These are phyloP conservation scores for Argentina anserina DNA, from an alignment of 306 rosid genomes.

Conservation along the genomic window DNA sequence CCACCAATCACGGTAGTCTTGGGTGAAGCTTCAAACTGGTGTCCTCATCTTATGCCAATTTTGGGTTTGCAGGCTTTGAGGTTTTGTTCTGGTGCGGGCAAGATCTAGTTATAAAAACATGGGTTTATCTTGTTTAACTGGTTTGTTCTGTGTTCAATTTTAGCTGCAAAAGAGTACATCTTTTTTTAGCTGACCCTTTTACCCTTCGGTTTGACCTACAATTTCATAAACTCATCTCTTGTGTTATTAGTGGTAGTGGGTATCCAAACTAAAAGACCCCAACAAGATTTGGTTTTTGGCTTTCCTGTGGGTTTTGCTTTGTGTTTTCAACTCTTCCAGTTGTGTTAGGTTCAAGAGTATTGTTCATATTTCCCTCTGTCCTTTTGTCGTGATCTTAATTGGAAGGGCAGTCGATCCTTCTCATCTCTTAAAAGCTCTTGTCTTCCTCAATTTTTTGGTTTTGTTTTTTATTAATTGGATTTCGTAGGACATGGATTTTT, in stretches of 20 bases:
- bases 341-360: not conserved
- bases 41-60: not conserved
- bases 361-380: not conserved
- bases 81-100: not conserved
- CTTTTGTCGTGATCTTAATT: slow-evolving; percentile 25
- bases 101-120: slow-evolving; percentile 3
- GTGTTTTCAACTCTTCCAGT: not conserved
- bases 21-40: not conserved
- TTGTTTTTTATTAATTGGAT: not conserved
- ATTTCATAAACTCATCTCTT: slow-evolving; percentile 2
- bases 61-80: not conserved
- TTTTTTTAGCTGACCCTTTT: slow-evolving; percentile 16
- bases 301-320: not conserved
- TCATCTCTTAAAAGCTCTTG: slow-evolving; percentile 13
- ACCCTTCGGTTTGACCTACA: slow-evolving; percentile 18
- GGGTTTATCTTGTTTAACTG: not conserved
- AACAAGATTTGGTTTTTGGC: not conserved
- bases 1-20: not conserved
- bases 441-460: not conserved
- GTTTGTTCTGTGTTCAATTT: not conserved
- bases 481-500: not conserved
- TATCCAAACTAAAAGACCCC: not conserved
- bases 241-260: slow-evolving; percentile 10
- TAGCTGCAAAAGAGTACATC: not conserved
- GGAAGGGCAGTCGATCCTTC: not conserved